Conservation (phyloP, 257 asterid genomes). For the Gentiana straminea region DNA sequence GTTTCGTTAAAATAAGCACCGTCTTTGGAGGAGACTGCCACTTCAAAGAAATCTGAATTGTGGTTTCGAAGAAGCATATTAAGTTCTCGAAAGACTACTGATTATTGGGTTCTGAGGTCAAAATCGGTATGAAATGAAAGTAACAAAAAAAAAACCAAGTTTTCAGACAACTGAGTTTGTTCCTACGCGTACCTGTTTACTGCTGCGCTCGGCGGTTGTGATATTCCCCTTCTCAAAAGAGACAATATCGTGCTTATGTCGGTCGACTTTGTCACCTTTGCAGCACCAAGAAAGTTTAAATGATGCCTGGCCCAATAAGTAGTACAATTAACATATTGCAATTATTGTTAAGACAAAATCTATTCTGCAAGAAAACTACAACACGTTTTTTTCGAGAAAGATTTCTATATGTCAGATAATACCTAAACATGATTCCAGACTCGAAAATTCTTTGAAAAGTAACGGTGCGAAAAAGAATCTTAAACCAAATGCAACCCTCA, state of each 20-base stretch:
- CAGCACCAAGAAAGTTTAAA: constrained; percentile 90
- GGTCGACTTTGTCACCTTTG: constrained; percentile 86
- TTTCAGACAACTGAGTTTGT: background rate
- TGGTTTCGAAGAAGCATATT: constrained; percentile 3
- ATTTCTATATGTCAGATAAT: background rate
- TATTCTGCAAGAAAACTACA: background rate
- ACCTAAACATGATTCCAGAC: too few relatives aligned
- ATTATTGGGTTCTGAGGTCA: background rate
- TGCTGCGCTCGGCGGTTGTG: constrained; percentile 92
- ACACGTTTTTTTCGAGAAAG: background rate
- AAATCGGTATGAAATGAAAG: background rate
- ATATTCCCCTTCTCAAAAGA: constrained; percentile 93
- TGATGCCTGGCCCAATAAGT: constrained; percentile 54
- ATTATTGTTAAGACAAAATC: background rate
- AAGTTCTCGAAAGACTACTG: background rate
- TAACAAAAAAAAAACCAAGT: background rate
- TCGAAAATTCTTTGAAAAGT: background rate
- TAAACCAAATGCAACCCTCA: too few relatives aligned
- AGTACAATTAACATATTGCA: constrained; percentile 1
- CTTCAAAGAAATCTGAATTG: constrained; percentile 53
- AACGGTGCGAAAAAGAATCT: background rate
- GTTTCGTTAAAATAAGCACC: constrained; percentile 77
- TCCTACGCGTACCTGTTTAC: constrained; percentile 54
- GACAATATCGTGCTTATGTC: constrained; percentile 86
- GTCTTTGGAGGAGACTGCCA: constrained; percentile 92